Conservation (phyloP, 2,329 filamentous ascomycete species). For the Pseudogymnoascus sp. region DNA sequence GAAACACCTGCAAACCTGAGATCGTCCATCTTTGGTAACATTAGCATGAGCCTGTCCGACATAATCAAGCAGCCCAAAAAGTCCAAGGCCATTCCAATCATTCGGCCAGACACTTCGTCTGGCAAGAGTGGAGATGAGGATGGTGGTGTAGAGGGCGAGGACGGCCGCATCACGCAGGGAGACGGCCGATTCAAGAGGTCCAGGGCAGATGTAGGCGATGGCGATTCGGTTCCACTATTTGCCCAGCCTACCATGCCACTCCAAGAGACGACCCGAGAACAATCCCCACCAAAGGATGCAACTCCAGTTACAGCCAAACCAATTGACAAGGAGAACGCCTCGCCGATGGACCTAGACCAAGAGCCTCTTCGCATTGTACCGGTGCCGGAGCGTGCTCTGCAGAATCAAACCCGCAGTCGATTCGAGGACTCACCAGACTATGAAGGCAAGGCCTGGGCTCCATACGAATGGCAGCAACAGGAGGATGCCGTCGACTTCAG, state of each 20-base stretch:
- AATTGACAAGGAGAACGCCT: slow-evolving; percentile 30
- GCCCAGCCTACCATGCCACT: slow-evolving; percentile 46
- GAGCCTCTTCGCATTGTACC: slow-evolving; percentile 28
- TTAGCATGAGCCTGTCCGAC: slow-evolving; percentile 57
- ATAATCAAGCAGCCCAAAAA: slow-evolving; percentile 61
- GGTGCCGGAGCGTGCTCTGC: slow-evolving; percentile 33
- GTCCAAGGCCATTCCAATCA: slow-evolving; percentile 78
- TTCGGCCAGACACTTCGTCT: slow-evolving; percentile 55
- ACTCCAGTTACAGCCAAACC: slow-evolving; percentile 15
- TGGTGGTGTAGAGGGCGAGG: slow-evolving; percentile 46
- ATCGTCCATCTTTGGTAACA: slow-evolving; percentile 62
- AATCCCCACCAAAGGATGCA: slow-evolving; percentile 28
- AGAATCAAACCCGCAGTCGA: slow-evolving; percentile 40
- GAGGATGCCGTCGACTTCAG: slow-evolving; percentile 36
- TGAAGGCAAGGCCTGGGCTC: slow-evolving; percentile 47
- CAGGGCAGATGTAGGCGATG: slow-evolving; percentile 57
- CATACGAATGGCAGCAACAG: slow-evolving; percentile 53
- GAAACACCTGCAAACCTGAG: slow-evolving; percentile 28
- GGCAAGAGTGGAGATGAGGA: slow-evolving; percentile 33
- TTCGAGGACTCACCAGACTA: slow-evolving; percentile 48
- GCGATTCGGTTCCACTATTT: slow-evolving; percentile 69
- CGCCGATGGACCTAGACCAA: slow-evolving; percentile 19
- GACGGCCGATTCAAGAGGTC: slow-evolving; percentile 71
- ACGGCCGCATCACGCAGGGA: slow-evolving; percentile 56
- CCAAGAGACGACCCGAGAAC: slow-evolving; percentile 29